These are phyloP conservation scores for Fimicolochytrium jonesii DNA, from an alignment of 192 early-diverging fungal species.

Conservation along the genomic window DNA sequence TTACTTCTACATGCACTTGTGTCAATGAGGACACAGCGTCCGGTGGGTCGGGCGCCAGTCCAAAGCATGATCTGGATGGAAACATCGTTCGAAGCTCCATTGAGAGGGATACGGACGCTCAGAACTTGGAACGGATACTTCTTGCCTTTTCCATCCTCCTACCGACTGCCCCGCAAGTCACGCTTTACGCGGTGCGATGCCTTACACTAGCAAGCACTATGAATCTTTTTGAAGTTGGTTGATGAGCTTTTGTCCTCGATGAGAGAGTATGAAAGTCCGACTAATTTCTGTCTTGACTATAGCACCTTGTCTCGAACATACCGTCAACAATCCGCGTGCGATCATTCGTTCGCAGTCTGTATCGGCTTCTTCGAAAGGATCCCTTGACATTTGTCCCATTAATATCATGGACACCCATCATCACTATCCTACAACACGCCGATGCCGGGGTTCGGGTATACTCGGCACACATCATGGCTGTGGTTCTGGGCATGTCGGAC, in stretches of 20 bases:
- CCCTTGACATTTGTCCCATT: not conserved
- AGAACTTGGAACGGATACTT: slow-evolving; percentile 4
- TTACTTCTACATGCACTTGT: not conserved
- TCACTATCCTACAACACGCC: slow-evolving; percentile 3
- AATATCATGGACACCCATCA: slow-evolving; percentile 16
- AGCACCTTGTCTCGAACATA: too few relatives aligned
- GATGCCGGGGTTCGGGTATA: slow-evolving; percentile 23
- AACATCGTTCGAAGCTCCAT: not conserved
- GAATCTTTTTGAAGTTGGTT: too few relatives aligned
- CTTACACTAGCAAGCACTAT: not conserved
- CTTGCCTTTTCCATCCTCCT: slow-evolving; percentile 58
- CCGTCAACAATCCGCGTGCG: too few relatives aligned
- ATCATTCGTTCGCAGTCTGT: slow-evolving; percentile 23
- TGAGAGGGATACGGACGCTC: too few relatives aligned
- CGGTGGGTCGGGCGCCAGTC: too few relatives aligned
- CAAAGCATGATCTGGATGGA: slow-evolving; percentile 30
- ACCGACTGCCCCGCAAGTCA: slow-evolving; percentile 67
- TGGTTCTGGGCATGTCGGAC: slow-evolving; percentile 40
- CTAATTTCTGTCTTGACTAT: too few relatives aligned
- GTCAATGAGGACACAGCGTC: too few relatives aligned
- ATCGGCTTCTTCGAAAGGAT: slow-evolving; percentile 11
- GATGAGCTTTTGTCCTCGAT: too few relatives aligned
- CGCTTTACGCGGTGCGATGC: slow-evolving; percentile 43
- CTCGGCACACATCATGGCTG: slow-evolving; percentile 30
- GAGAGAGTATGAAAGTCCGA: too few relatives aligned